phyloP scores from a whole-genome alignment of 345 rosid genomes.

The Diplotaxis tenuifolia region DNA sequence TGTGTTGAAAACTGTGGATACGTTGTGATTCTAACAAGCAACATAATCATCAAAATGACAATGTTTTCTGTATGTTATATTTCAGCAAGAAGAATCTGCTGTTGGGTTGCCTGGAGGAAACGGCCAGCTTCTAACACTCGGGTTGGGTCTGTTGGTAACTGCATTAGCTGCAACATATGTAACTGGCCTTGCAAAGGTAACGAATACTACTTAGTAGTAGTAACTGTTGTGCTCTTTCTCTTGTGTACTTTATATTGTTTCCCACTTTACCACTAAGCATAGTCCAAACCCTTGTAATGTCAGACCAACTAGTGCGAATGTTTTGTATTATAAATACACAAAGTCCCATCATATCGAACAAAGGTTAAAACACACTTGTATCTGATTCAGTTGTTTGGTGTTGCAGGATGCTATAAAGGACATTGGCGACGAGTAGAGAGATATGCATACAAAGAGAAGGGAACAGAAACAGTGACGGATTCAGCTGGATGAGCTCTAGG shows the following conservation, averaged over 20 bases:
- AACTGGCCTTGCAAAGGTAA: slow-evolving; percentile 87
- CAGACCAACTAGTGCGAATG: neutral
- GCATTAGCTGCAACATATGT: slow-evolving; percentile 89
- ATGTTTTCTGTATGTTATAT: neutral
- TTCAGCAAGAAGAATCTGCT: slow-evolving; percentile 89
- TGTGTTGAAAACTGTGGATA: neutral
- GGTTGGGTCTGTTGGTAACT: slow-evolving; percentile 75
- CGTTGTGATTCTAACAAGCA: neutral
- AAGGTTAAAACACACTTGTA: neutral
- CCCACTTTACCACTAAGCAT: neutral
- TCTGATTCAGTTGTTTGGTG: neutral
- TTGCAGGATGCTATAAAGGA: slow-evolving; percentile 75
- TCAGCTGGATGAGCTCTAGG: slow-evolving; percentile 10
- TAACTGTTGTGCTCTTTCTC: neutral
- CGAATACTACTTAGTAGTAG: neutral
- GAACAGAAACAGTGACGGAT: neutral
- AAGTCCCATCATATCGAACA: neutral
- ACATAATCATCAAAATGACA: neutral
- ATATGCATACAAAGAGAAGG: neutral
- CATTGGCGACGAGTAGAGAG: slow-evolving; percentile 48
- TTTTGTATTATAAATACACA: neutral
- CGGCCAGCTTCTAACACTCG: slow-evolving; percentile 73
- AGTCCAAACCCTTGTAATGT: neutral
- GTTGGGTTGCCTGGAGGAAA: slow-evolving; percentile 69
- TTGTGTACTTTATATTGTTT: neutral